Evolutionary conservation across 164 flowering plant genomes (phyloP).

Genomic region (Umbilicus rupestris): DNA sequence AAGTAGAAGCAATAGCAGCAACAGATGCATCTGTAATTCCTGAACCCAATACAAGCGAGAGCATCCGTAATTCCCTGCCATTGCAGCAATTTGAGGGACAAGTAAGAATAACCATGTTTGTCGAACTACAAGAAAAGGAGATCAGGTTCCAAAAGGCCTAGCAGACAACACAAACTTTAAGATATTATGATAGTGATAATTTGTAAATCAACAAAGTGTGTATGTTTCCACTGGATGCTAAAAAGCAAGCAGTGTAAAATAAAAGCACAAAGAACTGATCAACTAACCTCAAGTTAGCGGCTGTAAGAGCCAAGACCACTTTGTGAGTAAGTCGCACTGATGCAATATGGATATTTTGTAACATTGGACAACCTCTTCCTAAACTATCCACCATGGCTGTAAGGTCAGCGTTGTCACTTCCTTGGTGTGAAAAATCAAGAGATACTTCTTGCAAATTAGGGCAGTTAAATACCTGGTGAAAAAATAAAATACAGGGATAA

Average conservation of each 20-base stretch:
- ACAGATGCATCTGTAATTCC: constrained; percentile 96
- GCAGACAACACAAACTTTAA: neutral
- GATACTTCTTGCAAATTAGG: constrained; percentile 85
- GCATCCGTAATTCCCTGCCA: constrained; percentile 77
- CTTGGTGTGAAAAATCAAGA: constrained; percentile 65
- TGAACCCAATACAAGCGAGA: constrained; percentile 86
- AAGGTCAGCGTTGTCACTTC: constrained; percentile 75
- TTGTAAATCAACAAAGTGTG: neutral
- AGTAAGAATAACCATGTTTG: neutral
- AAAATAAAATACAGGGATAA: neutral
- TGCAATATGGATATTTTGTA: constrained; percentile 82
- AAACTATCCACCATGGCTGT: constrained; percentile 43
- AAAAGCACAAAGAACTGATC: neutral
- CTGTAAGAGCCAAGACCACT: constrained; percentile 76
- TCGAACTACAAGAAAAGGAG: neutral
- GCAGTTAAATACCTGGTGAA: constrained; percentile 57
- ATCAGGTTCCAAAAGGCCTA: too few relatives aligned
- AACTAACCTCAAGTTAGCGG: constrained; percentile 73
- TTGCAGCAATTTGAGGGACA: neutral
- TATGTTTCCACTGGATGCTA: neutral
- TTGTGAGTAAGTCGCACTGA: constrained; percentile 66
- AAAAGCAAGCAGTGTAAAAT: neutral
- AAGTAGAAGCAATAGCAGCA: constrained; percentile 84
- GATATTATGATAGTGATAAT: neutral
- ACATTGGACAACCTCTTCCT: constrained; percentile 67